Conservation (phyloP, 2,329 filamentous ascomycete genomes). For the Trichoderma sp. region DNA sequence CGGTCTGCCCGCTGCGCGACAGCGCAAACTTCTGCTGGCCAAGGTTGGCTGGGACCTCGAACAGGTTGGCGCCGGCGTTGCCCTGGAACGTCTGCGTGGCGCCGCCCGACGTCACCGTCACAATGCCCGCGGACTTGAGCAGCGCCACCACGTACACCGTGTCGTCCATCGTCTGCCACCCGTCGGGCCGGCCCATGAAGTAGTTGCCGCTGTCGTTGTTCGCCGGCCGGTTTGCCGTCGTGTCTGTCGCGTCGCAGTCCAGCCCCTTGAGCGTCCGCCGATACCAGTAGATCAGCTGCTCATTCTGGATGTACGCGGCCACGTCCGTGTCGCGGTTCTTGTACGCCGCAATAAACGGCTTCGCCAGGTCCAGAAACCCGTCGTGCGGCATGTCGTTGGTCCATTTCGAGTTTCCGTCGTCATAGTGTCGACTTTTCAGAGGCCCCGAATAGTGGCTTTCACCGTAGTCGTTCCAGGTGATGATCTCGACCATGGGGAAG, state of each 20-base stretch:
- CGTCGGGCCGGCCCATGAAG: slow-evolving; percentile 54
- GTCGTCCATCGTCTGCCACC: slow-evolving; percentile 53
- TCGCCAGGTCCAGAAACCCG: slow-evolving; percentile 58
- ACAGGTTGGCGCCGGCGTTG: slow-evolving; percentile 35
- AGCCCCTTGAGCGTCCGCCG: slow-evolving; percentile 52
- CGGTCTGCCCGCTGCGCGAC: slow-evolving; percentile 43
- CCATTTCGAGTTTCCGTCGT: slow-evolving; percentile 53
- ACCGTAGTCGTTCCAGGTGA: slow-evolving; percentile 56
- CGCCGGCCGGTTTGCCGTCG: slow-evolving; percentile 46
- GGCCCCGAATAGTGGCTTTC: slow-evolving; percentile 59
- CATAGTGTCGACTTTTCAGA: slow-evolving; percentile 47
- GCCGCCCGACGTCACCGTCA: slow-evolving; percentile 51
- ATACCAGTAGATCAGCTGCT: slow-evolving; percentile 60
- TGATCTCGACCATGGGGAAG: slow-evolving; percentile 52
- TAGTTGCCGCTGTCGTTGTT: slow-evolving; percentile 54
- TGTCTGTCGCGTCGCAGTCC: slow-evolving; percentile 56
- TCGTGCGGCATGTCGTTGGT: slow-evolving; percentile 53
- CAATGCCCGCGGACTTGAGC: slow-evolving; percentile 47
- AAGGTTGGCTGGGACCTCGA: slow-evolving; percentile 51
- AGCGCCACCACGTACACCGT: slow-evolving; percentile 55
- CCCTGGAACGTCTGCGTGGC: slow-evolving; percentile 43
- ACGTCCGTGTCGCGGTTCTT: slow-evolving; percentile 49
- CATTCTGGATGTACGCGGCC: slow-evolving; percentile 48
- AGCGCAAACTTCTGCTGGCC: slow-evolving; percentile 49
- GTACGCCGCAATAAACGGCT: slow-evolving; percentile 56